Percentiles rank a stretch among this genome's conserved stretches.
Evolutionary conservation across 805 yeast species (phyloP).

Genomic region (Saturnispora halmiae): DNA sequence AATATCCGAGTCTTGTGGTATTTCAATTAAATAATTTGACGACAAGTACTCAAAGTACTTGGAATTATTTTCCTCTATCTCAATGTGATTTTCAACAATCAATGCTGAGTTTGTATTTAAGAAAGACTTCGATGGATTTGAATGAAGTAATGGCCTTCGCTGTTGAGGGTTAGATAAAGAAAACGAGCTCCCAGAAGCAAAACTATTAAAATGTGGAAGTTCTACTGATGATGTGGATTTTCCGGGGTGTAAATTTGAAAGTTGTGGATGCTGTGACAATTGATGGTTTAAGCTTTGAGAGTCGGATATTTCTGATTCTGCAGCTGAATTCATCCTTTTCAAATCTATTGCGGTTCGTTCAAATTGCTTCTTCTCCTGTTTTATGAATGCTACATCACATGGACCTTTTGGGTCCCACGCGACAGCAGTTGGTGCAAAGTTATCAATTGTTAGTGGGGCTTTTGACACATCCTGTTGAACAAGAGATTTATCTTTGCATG

Average conservation of each 20-base stretch:
- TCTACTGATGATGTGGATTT: background rate
- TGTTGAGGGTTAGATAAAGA: constrained; percentile 10
- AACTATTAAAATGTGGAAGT: constrained; percentile 4
- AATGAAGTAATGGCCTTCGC: constrained; percentile 18
- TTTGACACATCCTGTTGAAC: constrained; percentile 38
- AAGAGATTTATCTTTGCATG: constrained; percentile 42
- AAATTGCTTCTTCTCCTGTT: constrained; percentile 40
- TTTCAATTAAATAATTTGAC: constrained; percentile 36
- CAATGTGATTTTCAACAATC: constrained; percentile 35
- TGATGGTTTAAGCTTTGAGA: constrained; percentile 1
- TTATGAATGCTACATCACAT: constrained; percentile 42
- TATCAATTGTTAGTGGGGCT: constrained; percentile 38
- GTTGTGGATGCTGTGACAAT: background rate
- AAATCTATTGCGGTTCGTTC: constrained; percentile 19
- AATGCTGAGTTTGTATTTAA: constrained; percentile 22
- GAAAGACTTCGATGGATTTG: constrained; percentile 3
- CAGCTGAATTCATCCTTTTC: constrained; percentile 10
- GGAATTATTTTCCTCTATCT: constrained; percentile 35
- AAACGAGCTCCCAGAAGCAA: constrained; percentile 5
- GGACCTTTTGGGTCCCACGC: constrained; percentile 47
- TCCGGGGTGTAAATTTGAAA: background rate
- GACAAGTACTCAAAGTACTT: constrained; percentile 40
- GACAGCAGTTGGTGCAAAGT: constrained; percentile 41
- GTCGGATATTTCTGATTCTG: constrained; percentile 2
- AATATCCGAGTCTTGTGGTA: constrained; percentile 42